These are phyloP conservation scores for Botrytis sinoallii DNA, from an alignment of 2,329 filamentous ascomycete genomes.

Conservation along the genomic window DNA sequence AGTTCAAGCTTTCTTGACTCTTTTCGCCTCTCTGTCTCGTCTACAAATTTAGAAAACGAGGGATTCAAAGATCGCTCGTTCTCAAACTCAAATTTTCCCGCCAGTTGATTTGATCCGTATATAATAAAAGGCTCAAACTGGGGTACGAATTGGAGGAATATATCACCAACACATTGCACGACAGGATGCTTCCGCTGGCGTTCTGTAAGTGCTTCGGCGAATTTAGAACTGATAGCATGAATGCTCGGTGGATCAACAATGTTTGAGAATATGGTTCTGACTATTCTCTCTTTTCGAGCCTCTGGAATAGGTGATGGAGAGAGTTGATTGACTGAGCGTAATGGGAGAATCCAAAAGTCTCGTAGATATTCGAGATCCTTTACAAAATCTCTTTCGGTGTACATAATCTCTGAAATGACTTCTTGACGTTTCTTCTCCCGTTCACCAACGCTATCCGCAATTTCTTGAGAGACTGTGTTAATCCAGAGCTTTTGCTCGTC, in stretches of 20 bases:
- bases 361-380: constrained; percentile 97
- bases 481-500: constrained; percentile 99
- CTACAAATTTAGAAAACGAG: constrained; percentile 85
- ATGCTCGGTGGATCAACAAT: constrained; percentile 81
- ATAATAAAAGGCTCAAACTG: constrained; percentile 94
- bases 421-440: constrained; percentile 96
- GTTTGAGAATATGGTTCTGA: constrained; percentile 93
- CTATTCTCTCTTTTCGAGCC: constrained; percentile 82
- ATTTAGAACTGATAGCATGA: constrained; percentile 82
- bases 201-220: constrained; percentile 83
- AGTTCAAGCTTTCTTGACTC: constrained; percentile 95
- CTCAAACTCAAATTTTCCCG: constrained; percentile 97
- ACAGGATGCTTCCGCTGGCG: constrained; percentile 88
- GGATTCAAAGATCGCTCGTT: constrained; percentile 87
- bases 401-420: constrained; percentile 97
- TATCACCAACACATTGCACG: constrained; percentile 85
- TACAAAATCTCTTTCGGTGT: constrained; percentile 97
- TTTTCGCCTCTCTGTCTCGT: constrained; percentile 92
- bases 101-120: constrained; percentile 92
- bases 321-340: constrained; percentile 66
- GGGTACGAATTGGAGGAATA: constrained; percentile 88
- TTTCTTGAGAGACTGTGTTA: constrained; percentile 92
- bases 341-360: constrained; percentile 96
- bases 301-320: constrained; percentile 81
- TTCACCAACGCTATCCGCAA: constrained; percentile 85